Evolutionary conservation across 192 early-diverging fungal genomes (phyloP).

Genomic region (Coemansia nantahalensis): DNA sequence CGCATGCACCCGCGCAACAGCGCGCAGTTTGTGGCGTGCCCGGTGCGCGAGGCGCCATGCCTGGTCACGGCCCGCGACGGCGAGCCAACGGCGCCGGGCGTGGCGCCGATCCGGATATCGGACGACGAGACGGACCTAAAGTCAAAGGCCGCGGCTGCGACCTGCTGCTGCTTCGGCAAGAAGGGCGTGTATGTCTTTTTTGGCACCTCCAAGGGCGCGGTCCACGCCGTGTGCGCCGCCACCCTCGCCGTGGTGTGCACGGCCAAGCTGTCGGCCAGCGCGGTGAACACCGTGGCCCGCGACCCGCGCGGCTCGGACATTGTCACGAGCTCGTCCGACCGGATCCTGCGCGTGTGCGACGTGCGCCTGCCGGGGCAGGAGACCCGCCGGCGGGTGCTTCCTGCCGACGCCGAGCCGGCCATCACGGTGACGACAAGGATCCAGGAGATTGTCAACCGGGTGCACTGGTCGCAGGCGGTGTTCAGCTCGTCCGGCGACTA

Average conservation of each 20-base stretch:
- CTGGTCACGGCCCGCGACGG: constrained; percentile 22
- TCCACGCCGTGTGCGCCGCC: constrained; percentile 40
- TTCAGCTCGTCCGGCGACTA: constrained; percentile 90
- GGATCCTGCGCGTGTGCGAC: constrained; percentile 71
- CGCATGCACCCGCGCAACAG: constrained; percentile 75
- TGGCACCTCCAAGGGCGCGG: constrained; percentile 29
- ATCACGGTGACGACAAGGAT: constrained; percentile 64
- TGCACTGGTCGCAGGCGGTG: constrained; percentile 84
- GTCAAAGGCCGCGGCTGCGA: constrained; percentile 41
- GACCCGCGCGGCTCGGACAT: constrained; percentile 59
- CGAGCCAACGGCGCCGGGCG: not conserved
- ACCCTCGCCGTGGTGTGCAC: constrained; percentile 26
- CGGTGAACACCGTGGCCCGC: constrained; percentile 34
- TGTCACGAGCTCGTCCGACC: constrained; percentile 77
- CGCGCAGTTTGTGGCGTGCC: constrained; percentile 30
- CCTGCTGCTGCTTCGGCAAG: constrained; percentile 46
- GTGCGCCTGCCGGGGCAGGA: constrained; percentile 25
- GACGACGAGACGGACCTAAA: constrained; percentile 19
- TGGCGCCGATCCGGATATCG: constrained; percentile 22
- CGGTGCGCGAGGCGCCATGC: constrained; percentile 31
- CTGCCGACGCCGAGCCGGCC: constrained; percentile 15
- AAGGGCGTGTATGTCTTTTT: constrained; percentile 51
- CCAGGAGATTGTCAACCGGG: constrained; percentile 85
- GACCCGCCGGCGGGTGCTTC: constrained; percentile 1
- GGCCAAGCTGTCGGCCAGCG: constrained; percentile 31